A percentile compares a stretch with the other conserved stretches of the same genome.
Evolutionary conservation across 768 basidiomycete species (phyloP).

Genomic region (Daedaleopsis sinensis): DNA sequence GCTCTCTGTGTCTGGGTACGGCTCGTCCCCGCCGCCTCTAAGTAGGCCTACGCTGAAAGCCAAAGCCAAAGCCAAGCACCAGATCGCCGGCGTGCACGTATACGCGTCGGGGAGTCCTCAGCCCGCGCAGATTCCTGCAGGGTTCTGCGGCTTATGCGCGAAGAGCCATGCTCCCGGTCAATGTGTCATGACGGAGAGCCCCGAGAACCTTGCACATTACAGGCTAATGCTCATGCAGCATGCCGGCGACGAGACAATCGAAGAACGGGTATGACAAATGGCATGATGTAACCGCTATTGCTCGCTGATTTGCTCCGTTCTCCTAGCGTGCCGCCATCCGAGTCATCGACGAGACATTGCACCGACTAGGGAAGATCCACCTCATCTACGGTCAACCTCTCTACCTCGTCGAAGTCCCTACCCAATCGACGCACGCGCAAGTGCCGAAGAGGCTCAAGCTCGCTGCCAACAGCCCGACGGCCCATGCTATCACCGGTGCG

Average conservation of each 20-base stretch:
- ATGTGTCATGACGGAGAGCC: slow-evolving; percentile 68
- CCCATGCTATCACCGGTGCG: neutral
- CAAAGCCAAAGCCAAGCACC: neutral
- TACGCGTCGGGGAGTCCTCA: slow-evolving; percentile 19
- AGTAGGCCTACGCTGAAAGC: neutral
- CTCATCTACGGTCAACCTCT: slow-evolving; percentile 69
- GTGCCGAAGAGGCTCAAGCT: slow-evolving; percentile 23
- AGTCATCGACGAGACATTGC: slow-evolving; percentile 69
- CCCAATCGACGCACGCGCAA: slow-evolving; percentile 14
- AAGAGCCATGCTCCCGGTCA: slow-evolving; percentile 52
- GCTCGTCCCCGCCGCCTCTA: neutral
- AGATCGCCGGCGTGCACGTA: slow-evolving; percentile 1
- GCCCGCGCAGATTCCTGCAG: slow-evolving; percentile 2
- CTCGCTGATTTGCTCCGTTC: slow-evolving; percentile 9
- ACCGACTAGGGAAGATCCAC: slow-evolving; percentile 54
- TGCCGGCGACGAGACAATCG: slow-evolving; percentile 66
- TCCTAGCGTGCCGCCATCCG: slow-evolving; percentile 63
- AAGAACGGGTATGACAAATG: slow-evolving; percentile 54
- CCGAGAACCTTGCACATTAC: slow-evolving; percentile 70
- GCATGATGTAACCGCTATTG: neutral
- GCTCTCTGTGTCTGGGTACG: neutral
- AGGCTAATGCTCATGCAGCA: slow-evolving; percentile 66
- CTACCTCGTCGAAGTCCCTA: slow-evolving; percentile 47
- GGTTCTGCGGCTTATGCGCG: slow-evolving; percentile 66
- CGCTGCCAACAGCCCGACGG: neutral